Evolutionary conservation across 2,329 filamentous ascomycete genomes (phyloP).

Genomic region (Ascochyta rabiei): DNA sequence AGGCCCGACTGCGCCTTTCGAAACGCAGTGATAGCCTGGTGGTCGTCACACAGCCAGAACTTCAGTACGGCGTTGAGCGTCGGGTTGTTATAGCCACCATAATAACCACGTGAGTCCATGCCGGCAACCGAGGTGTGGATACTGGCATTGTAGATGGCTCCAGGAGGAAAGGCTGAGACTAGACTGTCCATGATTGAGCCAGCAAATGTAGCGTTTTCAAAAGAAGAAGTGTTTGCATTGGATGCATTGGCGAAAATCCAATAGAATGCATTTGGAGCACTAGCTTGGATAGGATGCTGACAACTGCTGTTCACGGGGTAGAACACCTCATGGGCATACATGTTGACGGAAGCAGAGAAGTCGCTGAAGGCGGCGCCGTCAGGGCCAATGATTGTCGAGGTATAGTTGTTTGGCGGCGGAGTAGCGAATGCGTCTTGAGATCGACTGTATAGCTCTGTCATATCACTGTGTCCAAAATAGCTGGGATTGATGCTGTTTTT

Average conservation of each 20-base stretch:
- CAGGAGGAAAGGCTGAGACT: background rate
- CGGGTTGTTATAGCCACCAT: conserved; percentile 3
- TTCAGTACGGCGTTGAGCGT: conserved; percentile 4
- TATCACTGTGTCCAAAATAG: background rate
- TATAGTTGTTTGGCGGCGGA: background rate
- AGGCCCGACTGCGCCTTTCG: background rate
- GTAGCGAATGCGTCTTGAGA: background rate
- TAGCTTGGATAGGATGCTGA: background rate
- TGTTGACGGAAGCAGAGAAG: background rate
- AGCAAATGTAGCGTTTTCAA: background rate
- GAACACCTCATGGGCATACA: background rate
- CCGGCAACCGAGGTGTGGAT: background rate
- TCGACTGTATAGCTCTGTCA: conserved; percentile 1
- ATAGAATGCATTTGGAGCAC: background rate
- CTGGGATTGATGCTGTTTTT: background rate
- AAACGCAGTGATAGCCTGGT: background rate
- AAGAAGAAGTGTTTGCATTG: background rate
- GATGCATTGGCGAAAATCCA: background rate
- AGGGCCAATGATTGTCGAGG: background rate
- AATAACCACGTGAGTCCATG: background rate
- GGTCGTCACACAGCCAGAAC: conserved; percentile 6
- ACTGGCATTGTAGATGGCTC: background rate
- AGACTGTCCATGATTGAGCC: background rate
- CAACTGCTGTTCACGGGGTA: background rate
- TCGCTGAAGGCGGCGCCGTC: background rate